Conservation (phyloP, 805 yeast genomes). For the Teunomyces funiuensis region DNA sequence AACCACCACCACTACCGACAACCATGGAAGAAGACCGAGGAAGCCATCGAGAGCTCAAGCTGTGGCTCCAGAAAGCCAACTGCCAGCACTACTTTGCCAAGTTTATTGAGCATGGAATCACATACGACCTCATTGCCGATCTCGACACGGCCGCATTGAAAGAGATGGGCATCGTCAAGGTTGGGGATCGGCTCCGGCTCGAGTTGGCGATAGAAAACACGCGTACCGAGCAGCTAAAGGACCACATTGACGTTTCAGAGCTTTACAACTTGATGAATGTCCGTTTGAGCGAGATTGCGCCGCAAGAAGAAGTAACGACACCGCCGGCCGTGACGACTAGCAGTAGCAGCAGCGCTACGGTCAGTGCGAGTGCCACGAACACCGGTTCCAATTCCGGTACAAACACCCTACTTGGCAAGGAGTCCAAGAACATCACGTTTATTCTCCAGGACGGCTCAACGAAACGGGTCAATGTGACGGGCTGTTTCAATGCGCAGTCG, state of each 20-base stretch:
- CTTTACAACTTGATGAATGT: constrained; percentile 20
- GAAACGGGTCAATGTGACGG: constrained; percentile 66
- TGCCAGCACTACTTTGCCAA: constrained; percentile 35
- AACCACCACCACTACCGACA: too few species aligned
- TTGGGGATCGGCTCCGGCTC: constrained; percentile 81
- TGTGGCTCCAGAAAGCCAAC: constrained; percentile 35
- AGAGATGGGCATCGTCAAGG: constrained; percentile 69
- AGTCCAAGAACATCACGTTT: constrained; percentile 52
- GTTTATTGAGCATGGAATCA: constrained; percentile 51
- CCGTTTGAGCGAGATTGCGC: too few species aligned
- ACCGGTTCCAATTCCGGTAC: too few species aligned
- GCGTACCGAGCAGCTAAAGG: constrained; percentile 32
- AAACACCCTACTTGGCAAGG: too few species aligned
- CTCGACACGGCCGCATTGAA: constrained; percentile 63
- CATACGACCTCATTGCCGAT: constrained; percentile 55
- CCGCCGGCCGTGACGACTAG: too few species aligned
- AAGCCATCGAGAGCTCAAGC: constrained; percentile 21
- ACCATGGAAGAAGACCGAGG: constrained; percentile 2
- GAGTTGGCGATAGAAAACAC: constrained; percentile 55
- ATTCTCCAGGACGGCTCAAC: constrained; percentile 74
- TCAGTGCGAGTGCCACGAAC: too few species aligned
- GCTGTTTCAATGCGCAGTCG: constrained; percentile 78
- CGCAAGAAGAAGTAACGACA: too few species aligned
- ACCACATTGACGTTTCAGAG: constrained; percentile 24
- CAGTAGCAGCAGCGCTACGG: too few species aligned